Base-by-base conservation (phyloP, 805 yeast species). In the Nakazawaea siamensis region DNA sequence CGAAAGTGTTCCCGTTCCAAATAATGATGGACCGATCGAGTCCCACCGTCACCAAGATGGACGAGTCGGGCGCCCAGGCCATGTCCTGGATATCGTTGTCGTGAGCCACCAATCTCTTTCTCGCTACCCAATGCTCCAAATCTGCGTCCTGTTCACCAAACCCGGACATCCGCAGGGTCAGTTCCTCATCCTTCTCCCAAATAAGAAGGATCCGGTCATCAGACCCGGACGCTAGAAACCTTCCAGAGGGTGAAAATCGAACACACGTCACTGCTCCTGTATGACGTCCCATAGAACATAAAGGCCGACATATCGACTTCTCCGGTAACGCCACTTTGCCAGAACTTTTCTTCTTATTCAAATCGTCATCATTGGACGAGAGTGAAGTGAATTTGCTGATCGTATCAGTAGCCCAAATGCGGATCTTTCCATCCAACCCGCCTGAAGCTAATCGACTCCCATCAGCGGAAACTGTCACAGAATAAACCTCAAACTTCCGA, bases 21-120 rank as follows among this genome's bases (percentile, higher is more conserved):
- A 92, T 78, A 30, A 90, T 83, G 35, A 92, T 84, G 29, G 92
- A 81, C 50, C 96, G 68, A 57, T 92, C 99, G 38, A 92, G 65
- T 0, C 98, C 98, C 9, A 90, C 98, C 1, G 95, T 82, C 13
- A 92, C 96, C 31, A 92, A 62, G 17, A 92, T 73, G 24, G 85
- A 73, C 4, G 94, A 82, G 52, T 90, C 97, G 0, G 97, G 97
- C 2, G 95, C 83, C 97, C 98, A 92, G 28, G 96, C 94, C 45
- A 92, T 79, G 57, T 92, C 98, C 55, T 92, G 98, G 33, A 92
- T 84, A 61, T 92, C 99, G 52, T 90, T 92, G 44, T 92, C 97
- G 56, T 92, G 99, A 1, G 97, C 98, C 14, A 86, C 96, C 12
- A 87, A 68, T 48, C 97, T 70, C 48, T 85, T 85, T 14, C 95